These are phyloP conservation scores for Candida sojae DNA, from an alignment of 1,139 yeast genomes.

Conservation along the genomic window DNA sequence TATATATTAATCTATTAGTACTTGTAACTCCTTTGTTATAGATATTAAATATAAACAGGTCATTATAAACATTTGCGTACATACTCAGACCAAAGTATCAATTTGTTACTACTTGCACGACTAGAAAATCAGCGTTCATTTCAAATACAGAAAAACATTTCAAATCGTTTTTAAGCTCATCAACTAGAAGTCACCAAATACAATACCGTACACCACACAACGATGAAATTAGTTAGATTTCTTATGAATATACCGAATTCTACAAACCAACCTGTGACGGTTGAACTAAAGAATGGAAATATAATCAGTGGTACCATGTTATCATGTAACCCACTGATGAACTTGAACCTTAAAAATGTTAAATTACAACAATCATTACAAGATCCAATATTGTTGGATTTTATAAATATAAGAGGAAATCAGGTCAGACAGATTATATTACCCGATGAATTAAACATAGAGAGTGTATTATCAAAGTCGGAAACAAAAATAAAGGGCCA, in stretches of 20 bases:
- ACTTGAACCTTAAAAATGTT: constrained; percentile 80
- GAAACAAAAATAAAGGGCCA: constrained; percentile 37
- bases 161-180: background rate
- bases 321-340: constrained; percentile 91
- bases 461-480: constrained; percentile 59
- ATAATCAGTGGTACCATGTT: constrained; percentile 53
- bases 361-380: constrained; percentile 72
- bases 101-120: no score
- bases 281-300: constrained; percentile 86
- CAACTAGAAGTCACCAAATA: background rate
- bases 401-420: constrained; percentile 85
- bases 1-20: no score
- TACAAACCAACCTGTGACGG: constrained; percentile 84
- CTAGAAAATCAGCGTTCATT: no score
- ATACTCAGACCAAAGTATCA: no score
- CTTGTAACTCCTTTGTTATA: no score
- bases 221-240: constrained; percentile 59
- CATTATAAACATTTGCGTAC: no score
- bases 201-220: constrained; percentile 6
- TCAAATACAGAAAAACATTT: background rate
- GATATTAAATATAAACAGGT: no score
- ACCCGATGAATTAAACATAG: constrained; percentile 88
- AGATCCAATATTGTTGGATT: constrained; percentile 74
- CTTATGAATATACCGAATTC: constrained; percentile 72
- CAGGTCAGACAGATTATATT: constrained; percentile 82